phyloP scores from a whole-genome alignment of 345 rosid genomes.

The Sonneratia caseolaris region DNA sequence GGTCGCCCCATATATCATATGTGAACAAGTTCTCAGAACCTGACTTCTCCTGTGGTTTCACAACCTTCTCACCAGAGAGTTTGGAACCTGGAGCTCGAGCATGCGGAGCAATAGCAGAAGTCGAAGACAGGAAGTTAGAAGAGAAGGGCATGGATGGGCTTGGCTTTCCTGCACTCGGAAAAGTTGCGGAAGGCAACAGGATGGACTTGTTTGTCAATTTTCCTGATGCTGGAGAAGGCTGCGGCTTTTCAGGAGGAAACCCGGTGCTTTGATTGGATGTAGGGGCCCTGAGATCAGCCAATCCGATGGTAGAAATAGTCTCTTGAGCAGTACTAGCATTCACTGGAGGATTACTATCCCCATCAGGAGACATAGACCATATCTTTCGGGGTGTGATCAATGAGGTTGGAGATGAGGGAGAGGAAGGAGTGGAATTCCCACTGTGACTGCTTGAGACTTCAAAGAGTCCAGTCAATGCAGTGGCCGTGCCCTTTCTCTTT shows the following conservation, averaged over 20 bases:
- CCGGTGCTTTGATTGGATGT: not conserved
- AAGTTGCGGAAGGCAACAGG: too few relatives aligned
- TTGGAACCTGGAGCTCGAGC: too few relatives aligned
- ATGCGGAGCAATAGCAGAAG: too few relatives aligned
- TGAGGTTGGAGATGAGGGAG: constrained; percentile 59
- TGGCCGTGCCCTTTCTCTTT: constrained; percentile 51
- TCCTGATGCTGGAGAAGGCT: too few relatives aligned
- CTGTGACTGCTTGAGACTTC: constrained; percentile 90
- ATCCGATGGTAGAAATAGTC: not conserved
- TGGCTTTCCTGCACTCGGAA: too few relatives aligned
- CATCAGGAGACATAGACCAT: constrained; percentile 22
- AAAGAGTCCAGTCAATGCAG: constrained; percentile 24
- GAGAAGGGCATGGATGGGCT: too few relatives aligned
- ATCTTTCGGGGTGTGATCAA: constrained; percentile 15
- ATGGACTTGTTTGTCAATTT: too few relatives aligned
- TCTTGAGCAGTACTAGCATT: not conserved
- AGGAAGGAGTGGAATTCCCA: constrained; percentile 84
- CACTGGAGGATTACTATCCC: constrained; percentile 27
- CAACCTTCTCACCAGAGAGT: too few relatives aligned
- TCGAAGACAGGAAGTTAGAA: too few relatives aligned
- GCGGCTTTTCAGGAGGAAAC: not conserved
- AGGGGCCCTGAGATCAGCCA: not conserved
- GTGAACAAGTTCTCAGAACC: too few relatives aligned
- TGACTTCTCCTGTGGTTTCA: too few relatives aligned
- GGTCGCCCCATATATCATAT: too few relatives aligned